These are phyloP conservation scores for Fusarium mangiferae DNA, from an alignment of 2,329 filamentous ascomycete species.

Conservation along the genomic window DNA sequence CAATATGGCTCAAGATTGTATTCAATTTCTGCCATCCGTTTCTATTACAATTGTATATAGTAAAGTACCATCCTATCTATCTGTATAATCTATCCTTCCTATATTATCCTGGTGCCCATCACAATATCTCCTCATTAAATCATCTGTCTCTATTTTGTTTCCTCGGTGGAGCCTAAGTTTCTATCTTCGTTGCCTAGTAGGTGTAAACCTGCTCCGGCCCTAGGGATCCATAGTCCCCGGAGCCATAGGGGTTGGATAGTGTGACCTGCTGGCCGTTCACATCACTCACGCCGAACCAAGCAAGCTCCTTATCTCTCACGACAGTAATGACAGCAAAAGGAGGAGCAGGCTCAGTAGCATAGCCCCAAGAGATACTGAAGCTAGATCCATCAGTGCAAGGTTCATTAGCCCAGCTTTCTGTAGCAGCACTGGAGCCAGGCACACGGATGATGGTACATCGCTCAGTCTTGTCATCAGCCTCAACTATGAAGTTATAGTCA, in stretches of 20 bases:
- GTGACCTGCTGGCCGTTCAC: slow-evolving; percentile 32
- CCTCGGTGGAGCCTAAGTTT: too few species aligned
- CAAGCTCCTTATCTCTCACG: slow-evolving; percentile 26
- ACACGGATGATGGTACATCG: slow-evolving; percentile 27
- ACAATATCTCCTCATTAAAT: not conserved
- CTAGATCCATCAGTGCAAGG: slow-evolving; percentile 24
- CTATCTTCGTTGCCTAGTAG: not conserved
- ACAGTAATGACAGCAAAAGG: slow-evolving; percentile 33
- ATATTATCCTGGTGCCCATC: not conserved
- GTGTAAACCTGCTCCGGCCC: slow-evolving; percentile 34
- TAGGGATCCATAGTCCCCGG: slow-evolving; percentile 19
- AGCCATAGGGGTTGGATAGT: slow-evolving; percentile 25
- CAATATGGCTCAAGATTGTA: not conserved
- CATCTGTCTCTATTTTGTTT: not conserved
- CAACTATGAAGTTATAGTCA: slow-evolving; percentile 33
- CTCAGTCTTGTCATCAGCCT: slow-evolving; percentile 28
- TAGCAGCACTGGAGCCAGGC: slow-evolving; percentile 21
- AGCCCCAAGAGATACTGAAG: slow-evolving; percentile 32
- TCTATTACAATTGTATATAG: not conserved
- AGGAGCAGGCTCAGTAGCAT: slow-evolving; percentile 27
- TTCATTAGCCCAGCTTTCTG: slow-evolving; percentile 30
- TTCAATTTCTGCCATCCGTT: not conserved
- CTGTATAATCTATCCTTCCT: not conserved
- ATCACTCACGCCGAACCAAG: slow-evolving; percentile 33
- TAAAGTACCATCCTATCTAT: not conserved